Evolutionary conservation across 73 alveolate species (phyloP).

Genomic region (Tetrahymena thermophila): DNA sequence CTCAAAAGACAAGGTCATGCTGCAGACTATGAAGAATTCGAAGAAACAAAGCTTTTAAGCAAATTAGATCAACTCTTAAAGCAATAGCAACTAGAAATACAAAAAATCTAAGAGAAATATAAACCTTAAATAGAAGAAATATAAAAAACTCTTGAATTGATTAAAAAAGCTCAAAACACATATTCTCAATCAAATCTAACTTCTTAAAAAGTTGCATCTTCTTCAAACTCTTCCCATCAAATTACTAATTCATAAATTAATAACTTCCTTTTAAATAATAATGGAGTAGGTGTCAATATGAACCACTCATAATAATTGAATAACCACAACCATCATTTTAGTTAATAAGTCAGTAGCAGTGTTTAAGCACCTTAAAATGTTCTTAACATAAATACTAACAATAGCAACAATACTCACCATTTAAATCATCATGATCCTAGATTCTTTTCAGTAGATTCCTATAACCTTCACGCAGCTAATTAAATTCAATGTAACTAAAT

Average conservation of each 20-base stretch:
- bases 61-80: neutral
- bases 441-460: neutral
- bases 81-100: neutral
- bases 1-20: neutral
- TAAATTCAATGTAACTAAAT: neutral
- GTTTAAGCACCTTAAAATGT: neutral
- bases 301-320: neutral
- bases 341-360: neutral
- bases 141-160: neutral
- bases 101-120: neutral
- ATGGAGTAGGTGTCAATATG: neutral
- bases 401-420: neutral
- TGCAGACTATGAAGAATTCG: neutral
- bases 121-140: neutral
- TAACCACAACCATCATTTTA: neutral
- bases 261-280: neutral
- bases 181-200: neutral
- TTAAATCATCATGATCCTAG: neutral
- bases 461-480: neutral
- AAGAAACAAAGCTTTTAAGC: neutral
- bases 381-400: neutral
- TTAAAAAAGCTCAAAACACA: neutral
- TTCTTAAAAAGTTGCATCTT: neutral
- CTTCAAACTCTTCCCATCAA: neutral
- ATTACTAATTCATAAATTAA: neutral